phyloP scores from a whole-genome alignment of 1,284 basidiomycete species.

The Cryptococcus sp. region DNA sequence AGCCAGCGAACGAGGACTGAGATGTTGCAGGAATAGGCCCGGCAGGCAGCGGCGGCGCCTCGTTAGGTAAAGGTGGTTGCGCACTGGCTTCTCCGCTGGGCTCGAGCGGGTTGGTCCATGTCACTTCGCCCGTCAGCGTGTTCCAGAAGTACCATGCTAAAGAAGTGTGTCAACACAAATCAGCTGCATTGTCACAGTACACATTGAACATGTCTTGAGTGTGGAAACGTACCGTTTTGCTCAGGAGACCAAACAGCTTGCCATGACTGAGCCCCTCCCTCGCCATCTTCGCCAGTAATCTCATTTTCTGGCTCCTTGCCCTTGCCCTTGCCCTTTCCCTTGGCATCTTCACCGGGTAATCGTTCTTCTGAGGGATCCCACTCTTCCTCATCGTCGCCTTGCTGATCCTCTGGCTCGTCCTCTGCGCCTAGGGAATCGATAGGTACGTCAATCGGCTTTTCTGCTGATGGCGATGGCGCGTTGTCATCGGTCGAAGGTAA shows the following conservation, averaged over 20 bases:
- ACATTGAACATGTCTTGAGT: background rate
- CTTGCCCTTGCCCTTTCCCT: constrained; percentile 7
- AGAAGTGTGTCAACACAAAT: background rate
- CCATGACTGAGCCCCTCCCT: constrained; percentile 57
- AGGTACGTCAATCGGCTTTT: constrained; percentile 18
- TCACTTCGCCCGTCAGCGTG: constrained; percentile 72
- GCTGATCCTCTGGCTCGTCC: constrained; percentile 10
- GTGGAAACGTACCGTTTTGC: constrained; percentile 58
- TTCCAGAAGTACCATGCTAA: constrained; percentile 86
- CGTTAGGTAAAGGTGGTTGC: constrained; percentile 41
- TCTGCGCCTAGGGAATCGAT: constrained; percentile 27
- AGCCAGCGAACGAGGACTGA: constrained; percentile 29
- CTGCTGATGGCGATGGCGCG: too few species aligned
- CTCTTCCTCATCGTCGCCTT: constrained; percentile 25
- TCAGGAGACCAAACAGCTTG: constrained; percentile 81
- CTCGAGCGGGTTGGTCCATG: constrained; percentile 79
- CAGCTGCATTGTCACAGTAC: constrained; percentile 1
- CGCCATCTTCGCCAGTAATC: constrained; percentile 2
- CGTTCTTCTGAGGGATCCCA: constrained; percentile 39
- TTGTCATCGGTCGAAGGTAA: constrained; percentile 8
- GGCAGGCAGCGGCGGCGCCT: constrained; percentile 35
- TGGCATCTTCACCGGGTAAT: constrained; percentile 15
- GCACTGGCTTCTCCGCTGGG: constrained; percentile 16
- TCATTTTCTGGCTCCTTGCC: constrained; percentile 31
- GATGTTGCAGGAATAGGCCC: constrained; percentile 30